phyloP scores from a whole-genome alignment of 306 rosid species.

The Parietaria judaica region DNA sequence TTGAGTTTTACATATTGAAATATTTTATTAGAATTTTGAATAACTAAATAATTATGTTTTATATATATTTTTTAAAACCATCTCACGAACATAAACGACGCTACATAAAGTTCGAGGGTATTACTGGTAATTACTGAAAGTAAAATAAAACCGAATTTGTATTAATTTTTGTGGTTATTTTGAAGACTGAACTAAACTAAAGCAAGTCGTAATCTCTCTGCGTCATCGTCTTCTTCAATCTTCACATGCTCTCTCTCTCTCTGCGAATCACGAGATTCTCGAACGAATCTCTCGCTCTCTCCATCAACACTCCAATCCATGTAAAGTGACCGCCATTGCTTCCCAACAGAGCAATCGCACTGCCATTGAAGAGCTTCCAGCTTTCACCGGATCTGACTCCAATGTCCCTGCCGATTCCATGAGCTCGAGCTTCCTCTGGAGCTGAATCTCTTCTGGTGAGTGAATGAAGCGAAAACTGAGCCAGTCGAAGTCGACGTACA shows the following conservation, averaged over 20 bases:
- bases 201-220: slow-evolving; percentile 3
- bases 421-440: slow-evolving; percentile 8
- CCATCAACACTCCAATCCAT: slow-evolving; percentile 20
- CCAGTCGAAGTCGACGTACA: slow-evolving; percentile 52
- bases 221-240: background rate
- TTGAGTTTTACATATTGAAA: no score
- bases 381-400: no score
- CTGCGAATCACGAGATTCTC: no score
- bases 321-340: slow-evolving; percentile 17
- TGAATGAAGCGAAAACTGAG: slow-evolving; percentile 71
- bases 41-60: no score
- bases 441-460: slow-evolving; percentile 2
- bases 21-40: no score
- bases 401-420: background rate
- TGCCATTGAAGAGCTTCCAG: background rate
- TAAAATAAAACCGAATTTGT: background rate
- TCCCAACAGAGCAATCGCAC: background rate
- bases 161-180: slow-evolving; percentile 17
- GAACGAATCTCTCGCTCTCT: background rate
- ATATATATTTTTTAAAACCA: no score
- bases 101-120: no score
- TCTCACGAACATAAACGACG: no score
- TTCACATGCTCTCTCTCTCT: background rate
- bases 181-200: background rate
- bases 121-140: background rate